Percentiles rank a stretch among this genome's conserved stretches.
phyloP scores from a whole-genome alignment of 2,329 filamentous ascomycete species.

The Grosmannia clavigera region DNA sequence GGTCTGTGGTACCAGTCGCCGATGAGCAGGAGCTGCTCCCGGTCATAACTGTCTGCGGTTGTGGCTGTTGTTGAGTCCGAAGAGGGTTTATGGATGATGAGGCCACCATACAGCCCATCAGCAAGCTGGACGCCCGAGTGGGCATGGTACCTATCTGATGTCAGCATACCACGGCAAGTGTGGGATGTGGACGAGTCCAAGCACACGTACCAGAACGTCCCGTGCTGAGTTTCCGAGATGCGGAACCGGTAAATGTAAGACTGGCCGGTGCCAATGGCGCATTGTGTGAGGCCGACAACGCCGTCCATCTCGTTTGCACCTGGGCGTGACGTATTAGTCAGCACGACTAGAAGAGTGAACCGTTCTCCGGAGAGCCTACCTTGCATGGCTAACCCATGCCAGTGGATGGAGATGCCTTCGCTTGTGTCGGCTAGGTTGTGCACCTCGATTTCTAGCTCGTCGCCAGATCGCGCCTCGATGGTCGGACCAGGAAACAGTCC shows the following conservation, averaged over 20 bases:
- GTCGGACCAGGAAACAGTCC: slow-evolving; percentile 6
- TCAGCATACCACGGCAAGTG: background rate
- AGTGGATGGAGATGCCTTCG: slow-evolving; percentile 4
- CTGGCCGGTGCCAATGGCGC: slow-evolving; percentile 46
- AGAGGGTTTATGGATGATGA: slow-evolving; percentile 3
- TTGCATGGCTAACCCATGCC: slow-evolving; percentile 3
- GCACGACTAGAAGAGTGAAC: too few species aligned
- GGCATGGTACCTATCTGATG: slow-evolving; percentile 1
- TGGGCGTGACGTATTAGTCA: background rate
- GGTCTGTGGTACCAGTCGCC: slow-evolving; percentile 7
- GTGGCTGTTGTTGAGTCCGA: background rate
- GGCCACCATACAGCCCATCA: slow-evolving; percentile 6
- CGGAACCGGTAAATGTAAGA: slow-evolving; percentile 59
- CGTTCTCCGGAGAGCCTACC: background rate
- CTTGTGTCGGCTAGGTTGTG: background rate
- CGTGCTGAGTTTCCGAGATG: slow-evolving; percentile 32
- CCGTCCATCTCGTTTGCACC: slow-evolving; percentile 55
- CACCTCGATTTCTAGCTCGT: slow-evolving; percentile 4
- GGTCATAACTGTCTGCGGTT: background rate
- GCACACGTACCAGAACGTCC: slow-evolving; percentile 51
- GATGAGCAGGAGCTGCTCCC: slow-evolving; percentile 4
- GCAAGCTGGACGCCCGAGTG: slow-evolving; percentile 4
- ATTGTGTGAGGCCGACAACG: slow-evolving; percentile 51
- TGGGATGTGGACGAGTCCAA: background rate
- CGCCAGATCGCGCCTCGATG: slow-evolving; percentile 4